Evolutionary conservation across 192 early-diverging fungal genomes (phyloP).

Genomic region (Linnemannia hyalina): DNA sequence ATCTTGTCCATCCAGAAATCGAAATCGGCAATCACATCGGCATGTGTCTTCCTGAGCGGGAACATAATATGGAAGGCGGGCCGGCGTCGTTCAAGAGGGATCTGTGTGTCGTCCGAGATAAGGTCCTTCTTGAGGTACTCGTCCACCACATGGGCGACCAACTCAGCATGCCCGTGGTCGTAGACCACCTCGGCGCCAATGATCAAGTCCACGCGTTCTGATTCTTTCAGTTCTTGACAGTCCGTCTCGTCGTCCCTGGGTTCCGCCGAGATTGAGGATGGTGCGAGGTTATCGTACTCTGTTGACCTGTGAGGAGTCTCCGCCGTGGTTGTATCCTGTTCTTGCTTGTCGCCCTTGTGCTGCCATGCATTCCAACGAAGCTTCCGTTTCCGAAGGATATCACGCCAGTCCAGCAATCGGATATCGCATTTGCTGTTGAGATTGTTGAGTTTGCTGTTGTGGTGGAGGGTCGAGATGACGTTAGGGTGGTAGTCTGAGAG

Average conservation of each 20-base stretch:
- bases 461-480: constrained; percentile 59
- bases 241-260: not conserved
- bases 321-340: not conserved
- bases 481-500: constrained; percentile 68
- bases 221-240: constrained; percentile 22
- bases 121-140: constrained; percentile 53
- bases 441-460: constrained; percentile 53
- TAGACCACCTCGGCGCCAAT: constrained; percentile 66
- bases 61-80: constrained; percentile 67
- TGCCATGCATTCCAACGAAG: constrained; percentile 30
- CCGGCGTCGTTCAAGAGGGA: constrained; percentile 16
- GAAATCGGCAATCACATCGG: constrained; percentile 62
- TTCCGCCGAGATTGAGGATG: not conserved
- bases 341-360: not conserved
- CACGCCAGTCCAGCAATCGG: constrained; percentile 58
- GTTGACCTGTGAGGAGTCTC: constrained; percentile 12
- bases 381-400: constrained; percentile 32
- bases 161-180: constrained; percentile 66
- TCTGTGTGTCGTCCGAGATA: not conserved
- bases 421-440: constrained; percentile 47
- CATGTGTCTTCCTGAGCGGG: constrained; percentile 60
- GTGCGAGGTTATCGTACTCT: constrained; percentile 28
- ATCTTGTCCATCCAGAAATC: constrained; percentile 61
- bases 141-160: constrained; percentile 62
- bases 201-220: constrained; percentile 53